Conservation (phyloP, 2,329 filamentous ascomycete genomes). For the Calonectria ilicicola region DNA sequence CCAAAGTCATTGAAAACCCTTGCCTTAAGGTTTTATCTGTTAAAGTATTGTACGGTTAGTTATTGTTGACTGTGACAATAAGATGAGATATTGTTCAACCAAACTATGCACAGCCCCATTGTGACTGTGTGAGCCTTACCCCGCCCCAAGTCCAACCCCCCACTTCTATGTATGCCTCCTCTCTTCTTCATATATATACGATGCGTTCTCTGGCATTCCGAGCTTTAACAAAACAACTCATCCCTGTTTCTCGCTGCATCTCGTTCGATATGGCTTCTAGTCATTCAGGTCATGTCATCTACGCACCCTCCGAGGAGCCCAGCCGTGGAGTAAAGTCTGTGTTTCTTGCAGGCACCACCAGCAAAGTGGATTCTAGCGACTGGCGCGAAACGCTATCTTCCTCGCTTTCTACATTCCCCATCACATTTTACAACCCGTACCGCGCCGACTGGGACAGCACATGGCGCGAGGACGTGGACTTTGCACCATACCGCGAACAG, state of each 20-base stretch:
- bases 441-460: not conserved
- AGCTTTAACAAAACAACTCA: not conserved
- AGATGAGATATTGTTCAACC: no score
- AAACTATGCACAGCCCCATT: no score
- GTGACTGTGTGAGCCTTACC: no score
- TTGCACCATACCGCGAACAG: not conserved
- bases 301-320: not conserved
- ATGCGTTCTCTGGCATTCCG: not conserved
- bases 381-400: not conserved
- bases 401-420: not conserved
- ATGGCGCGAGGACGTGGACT: not conserved
- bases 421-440: not conserved
- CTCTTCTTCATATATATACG: not conserved
- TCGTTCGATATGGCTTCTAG: not conserved
- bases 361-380: not conserved
- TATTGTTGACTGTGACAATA: no score
- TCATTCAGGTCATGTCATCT: not conserved
- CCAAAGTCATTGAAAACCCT: no score
- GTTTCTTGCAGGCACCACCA: not conserved
- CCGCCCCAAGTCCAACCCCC: no score
- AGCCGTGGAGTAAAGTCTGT: not conserved
- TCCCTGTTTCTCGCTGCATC: not conserved
- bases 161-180: no score
- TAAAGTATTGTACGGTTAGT: no score
- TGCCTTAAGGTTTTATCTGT: no score